Base-by-base conservation (phyloP, 148 eudicot species). In the Selenicereus undatus region DNA sequence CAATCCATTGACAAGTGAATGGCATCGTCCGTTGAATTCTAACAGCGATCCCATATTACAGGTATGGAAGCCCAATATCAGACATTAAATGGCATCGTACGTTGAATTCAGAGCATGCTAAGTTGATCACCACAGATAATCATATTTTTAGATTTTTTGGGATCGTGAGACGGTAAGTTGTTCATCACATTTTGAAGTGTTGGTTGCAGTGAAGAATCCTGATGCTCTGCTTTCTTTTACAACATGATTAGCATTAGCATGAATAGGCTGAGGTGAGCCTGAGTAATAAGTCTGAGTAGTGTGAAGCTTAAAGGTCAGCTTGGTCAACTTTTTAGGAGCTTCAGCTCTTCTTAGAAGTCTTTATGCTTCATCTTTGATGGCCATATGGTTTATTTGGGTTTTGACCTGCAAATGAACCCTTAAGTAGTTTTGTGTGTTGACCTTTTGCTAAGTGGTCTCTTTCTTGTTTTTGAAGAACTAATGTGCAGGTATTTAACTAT, bases 61-160 rank as follows among this genome's bases (percentile, higher is more conserved):
- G 99, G 99, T 93, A 92, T 86, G 99, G 97, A 50, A 91, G 94
- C 86, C 93, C 91, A 36, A 93, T 96, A 78, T 76, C 92, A 74
- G 91, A 90, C 82, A 93, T 96, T 32, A 96, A 91, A 85, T 96
- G 97, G 98, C 99, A 96, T 87, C 90, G 79, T 69, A 91, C 97
- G 76, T 87, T 91, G 22, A 94, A 96, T 85, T 86, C 97, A 9
- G 88, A 91, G 81, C 74, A 83, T 60, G 83, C 90, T 54, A 96
- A 93, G 87, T 72, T 96, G 52, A 88, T 96, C 73, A 91, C 95
- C 32, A 86, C 92, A 35, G 99, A 96, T 81, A 85, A 85, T 70
- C 97, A 92, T 73, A 85, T 92, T 78, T 98, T 93, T 84, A 88
- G 98, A 84, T 82, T 96, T 82, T 96, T 77, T 96, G 98, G 99